These are phyloP conservation scores for Mortierella sp. DNA, from an alignment of 371 early-diverging fungal species.

Conservation along the genomic window DNA sequence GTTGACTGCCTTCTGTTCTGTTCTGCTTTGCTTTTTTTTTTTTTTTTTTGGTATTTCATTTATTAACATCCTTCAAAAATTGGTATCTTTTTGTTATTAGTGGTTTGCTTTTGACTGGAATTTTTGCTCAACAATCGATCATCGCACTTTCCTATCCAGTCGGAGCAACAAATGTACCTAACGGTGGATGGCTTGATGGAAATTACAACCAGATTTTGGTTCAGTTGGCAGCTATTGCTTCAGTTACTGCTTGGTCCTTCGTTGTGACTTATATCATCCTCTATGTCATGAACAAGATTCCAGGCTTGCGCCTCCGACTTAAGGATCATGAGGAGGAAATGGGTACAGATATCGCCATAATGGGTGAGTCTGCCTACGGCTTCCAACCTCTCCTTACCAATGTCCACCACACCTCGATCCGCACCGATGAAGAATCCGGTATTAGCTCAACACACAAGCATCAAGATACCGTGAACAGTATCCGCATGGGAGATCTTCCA, in stretches of 20 bases:
- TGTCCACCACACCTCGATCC: neutral
- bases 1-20: neutral
- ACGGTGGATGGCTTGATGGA: conserved; percentile 89
- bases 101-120: conserved; percentile 88
- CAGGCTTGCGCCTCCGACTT: conserved; percentile 82
- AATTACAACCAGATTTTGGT: conserved; percentile 82
- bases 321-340: conserved; percentile 79
- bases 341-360: conserved; percentile 83
- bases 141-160: conserved; percentile 75
- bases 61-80: conserved; percentile 24
- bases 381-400: conserved; percentile 32
- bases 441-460: conserved; percentile 3
- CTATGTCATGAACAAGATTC: conserved; percentile 81
- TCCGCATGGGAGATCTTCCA: neutral
- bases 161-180: conserved; percentile 65
- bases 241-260: conserved; percentile 87
- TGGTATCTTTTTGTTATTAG: conserved; percentile 60
- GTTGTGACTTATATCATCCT: conserved; percentile 79
- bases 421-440: conserved; percentile 26
- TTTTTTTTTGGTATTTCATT: conserved; percentile 68
- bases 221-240: conserved; percentile 83
- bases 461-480: conserved; percentile 8
- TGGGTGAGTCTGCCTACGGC: conserved; percentile 82
- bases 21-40: neutral
- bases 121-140: conserved; percentile 86